Percentiles rank a stretch among this genome's conserved stretches.
These are phyloP conservation scores for Coemansia sp. DNA, from an alignment of 192 early-diverging fungal species.

Conservation along the genomic window DNA sequence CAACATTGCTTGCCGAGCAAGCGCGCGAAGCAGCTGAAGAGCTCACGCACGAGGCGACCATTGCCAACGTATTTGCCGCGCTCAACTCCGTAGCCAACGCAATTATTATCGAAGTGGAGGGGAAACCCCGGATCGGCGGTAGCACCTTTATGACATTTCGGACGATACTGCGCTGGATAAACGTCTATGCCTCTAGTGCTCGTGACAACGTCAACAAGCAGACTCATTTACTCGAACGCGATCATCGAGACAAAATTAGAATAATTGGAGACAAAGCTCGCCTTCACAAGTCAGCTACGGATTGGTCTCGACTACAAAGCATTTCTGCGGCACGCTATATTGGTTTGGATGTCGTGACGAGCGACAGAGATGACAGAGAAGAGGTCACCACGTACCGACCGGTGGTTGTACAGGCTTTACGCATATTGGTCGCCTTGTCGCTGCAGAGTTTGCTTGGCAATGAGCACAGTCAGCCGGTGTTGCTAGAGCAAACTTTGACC, in stretches of 20 bases:
- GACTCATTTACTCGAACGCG: slow-evolving; percentile 11
- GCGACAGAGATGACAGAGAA: not conserved
- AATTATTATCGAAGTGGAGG: not conserved
- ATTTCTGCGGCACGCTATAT: slow-evolving; percentile 16
- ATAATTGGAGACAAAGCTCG: slow-evolving; percentile 25
- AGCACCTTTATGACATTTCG: slow-evolving; percentile 13
- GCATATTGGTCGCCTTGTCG: slow-evolving; percentile 18
- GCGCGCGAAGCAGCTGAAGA: slow-evolving; percentile 32
- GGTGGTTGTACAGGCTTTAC: slow-evolving; percentile 9
- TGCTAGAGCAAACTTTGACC: slow-evolving; percentile 12
- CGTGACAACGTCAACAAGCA: slow-evolving; percentile 26
- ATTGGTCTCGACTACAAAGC: slow-evolving; percentile 44
- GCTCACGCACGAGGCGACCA: slow-evolving; percentile 10
- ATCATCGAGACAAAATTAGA: slow-evolving; percentile 22
- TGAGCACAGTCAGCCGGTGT: not conserved
- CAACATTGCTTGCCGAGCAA: slow-evolving; percentile 4
- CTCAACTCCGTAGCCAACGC: not conserved
- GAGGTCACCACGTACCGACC: slow-evolving; percentile 14
- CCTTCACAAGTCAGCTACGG: slow-evolving; percentile 28
- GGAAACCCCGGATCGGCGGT: not conserved
- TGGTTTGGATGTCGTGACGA: not conserved
- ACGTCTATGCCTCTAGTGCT: slow-evolving; percentile 19
- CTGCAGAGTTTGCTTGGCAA: slow-evolving; percentile 4
- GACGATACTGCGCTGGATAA: slow-evolving; percentile 28
- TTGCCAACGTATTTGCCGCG: slow-evolving; percentile 23